phyloP scores from a whole-genome alignment of 116 monocot genomes.

The Iris pallida region DNA sequence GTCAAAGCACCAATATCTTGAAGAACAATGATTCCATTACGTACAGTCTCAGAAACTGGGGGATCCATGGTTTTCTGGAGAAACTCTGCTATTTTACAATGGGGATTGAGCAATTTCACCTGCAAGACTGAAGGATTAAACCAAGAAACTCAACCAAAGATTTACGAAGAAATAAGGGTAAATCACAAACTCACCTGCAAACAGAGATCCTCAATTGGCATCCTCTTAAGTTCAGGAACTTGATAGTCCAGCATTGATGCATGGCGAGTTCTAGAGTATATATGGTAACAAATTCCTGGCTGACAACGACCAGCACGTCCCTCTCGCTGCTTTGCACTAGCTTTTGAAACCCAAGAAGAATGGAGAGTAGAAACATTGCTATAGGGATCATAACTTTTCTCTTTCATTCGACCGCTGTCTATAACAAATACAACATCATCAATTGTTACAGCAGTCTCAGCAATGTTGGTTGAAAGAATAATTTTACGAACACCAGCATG shows the following conservation, averaged over 20 bases:
- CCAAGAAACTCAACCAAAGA: not conserved
- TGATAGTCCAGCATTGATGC: conserved; percentile 68
- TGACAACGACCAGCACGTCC: conserved; percentile 99
- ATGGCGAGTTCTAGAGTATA: conserved; percentile 69
- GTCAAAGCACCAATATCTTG: conserved; percentile 94
- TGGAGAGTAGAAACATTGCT: conserved; percentile 93
- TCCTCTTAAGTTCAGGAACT: conserved; percentile 94
- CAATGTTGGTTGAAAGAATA: conserved; percentile 94
- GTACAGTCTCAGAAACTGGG: conserved; percentile 65
- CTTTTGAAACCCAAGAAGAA: conserved; percentile 98
- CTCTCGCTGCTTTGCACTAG: conserved; percentile 87
- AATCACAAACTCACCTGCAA: conserved; percentile 54
- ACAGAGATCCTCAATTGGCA: conserved; percentile 97
- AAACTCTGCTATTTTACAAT: conserved; percentile 66
- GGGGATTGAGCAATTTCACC: conserved; percentile 85
- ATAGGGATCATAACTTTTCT: conserved; percentile 99
- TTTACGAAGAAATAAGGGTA: conserved; percentile 9
- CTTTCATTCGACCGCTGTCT: conserved; percentile 94
- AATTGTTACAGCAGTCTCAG: conserved; percentile 97
- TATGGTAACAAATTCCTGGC: conserved; percentile 92
- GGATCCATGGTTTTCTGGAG: conserved; percentile 94
- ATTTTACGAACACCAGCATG: conserved; percentile 75
- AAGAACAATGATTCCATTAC: conserved; percentile 72
- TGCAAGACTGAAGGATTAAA: conserved; percentile 26
- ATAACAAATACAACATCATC: conserved; percentile 97